A percentile compares a stretch with the other conserved stretches of the same genome.
phyloP scores from a whole-genome alignment of 2,329 filamentous ascomycete species.

The Lecanicillium sp. region DNA sequence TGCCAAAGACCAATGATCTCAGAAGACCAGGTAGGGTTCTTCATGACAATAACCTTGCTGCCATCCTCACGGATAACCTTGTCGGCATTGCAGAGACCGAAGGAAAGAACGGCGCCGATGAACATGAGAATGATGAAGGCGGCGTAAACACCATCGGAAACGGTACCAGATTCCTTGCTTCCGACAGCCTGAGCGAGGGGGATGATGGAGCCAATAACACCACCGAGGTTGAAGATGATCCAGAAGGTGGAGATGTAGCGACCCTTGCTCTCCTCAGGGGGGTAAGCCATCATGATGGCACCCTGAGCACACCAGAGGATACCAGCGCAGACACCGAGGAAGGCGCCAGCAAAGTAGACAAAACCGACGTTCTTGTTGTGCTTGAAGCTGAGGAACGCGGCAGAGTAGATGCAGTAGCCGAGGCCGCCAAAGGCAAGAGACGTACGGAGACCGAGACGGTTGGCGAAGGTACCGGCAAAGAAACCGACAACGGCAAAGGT shows the following conservation, averaged over 20 bases:
- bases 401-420: conserved; percentile 69
- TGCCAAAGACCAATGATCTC: conserved; percentile 66
- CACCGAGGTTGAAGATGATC: conserved; percentile 91
- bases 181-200: conserved; percentile 68
- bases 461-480: conserved; percentile 70
- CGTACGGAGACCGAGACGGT: conserved; percentile 61
- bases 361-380: conserved; percentile 62
- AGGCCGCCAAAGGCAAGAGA: conserved; percentile 66
- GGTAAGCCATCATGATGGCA: conserved; percentile 86
- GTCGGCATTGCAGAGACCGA: conserved; percentile 62
- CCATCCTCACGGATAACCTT: conserved; percentile 70
- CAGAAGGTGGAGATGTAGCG: conserved; percentile 88
- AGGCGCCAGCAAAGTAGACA: conserved; percentile 67
- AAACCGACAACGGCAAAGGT: conserved; percentile 63
- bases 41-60: conserved; percentile 76
- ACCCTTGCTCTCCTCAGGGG: conserved; percentile 72
- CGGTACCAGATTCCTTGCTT: conserved; percentile 31
- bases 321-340: conserved; percentile 72
- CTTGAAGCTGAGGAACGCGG: conserved; percentile 62
- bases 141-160: conserved; percentile 76
- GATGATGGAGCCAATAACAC: conserved; percentile 74
- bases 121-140: conserved; percentile 82
- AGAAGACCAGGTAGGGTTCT: conserved; percentile 75
- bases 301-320: conserved; percentile 78
- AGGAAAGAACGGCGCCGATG: conserved; percentile 60